Evolutionary conservation across 2,329 filamentous ascomycete genomes (phyloP).

Genomic region (Claviceps fusiformis): DNA sequence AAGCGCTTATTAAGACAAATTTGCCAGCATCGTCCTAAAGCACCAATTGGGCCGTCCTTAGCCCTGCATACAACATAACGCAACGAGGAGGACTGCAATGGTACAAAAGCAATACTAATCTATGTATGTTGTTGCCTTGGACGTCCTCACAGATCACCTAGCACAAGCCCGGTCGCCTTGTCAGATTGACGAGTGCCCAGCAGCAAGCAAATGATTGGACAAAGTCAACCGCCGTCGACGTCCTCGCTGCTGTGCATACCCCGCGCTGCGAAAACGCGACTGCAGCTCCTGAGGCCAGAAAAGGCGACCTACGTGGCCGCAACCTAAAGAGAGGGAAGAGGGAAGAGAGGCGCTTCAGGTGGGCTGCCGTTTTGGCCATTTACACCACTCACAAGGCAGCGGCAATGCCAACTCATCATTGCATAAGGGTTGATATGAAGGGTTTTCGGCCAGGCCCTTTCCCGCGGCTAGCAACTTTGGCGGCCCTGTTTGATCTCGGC

Average conservation of each 20-base stretch:
- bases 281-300: constrained; percentile 6
- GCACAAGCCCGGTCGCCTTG: not conserved
- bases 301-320: constrained; percentile 6
- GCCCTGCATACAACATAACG: not conserved
- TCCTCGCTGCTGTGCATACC: not conserved
- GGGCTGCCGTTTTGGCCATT: constrained; percentile 5
- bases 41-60: not conserved
- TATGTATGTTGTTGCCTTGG: too few species aligned
- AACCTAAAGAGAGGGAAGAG: not conserved
- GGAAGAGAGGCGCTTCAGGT: not conserved
- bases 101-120: not conserved
- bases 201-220: not conserved
- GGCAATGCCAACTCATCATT: constrained; percentile 66
- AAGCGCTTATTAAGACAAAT: not conserved
- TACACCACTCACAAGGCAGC: constrained; percentile 12
- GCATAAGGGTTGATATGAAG: constrained; percentile 40
- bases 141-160: not conserved
- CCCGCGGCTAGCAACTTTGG: constrained; percentile 4
- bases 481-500: constrained; percentile 3
- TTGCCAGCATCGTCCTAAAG: not conserved
- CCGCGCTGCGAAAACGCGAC: constrained; percentile 2
- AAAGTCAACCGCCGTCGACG: constrained; percentile 4
- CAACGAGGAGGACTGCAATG: not conserved
- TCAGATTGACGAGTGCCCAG: not conserved
- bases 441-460: constrained; percentile 10